Conservation (phyloP, 352 stramenopile species). For the Halophytophthora polymorphica region DNA sequence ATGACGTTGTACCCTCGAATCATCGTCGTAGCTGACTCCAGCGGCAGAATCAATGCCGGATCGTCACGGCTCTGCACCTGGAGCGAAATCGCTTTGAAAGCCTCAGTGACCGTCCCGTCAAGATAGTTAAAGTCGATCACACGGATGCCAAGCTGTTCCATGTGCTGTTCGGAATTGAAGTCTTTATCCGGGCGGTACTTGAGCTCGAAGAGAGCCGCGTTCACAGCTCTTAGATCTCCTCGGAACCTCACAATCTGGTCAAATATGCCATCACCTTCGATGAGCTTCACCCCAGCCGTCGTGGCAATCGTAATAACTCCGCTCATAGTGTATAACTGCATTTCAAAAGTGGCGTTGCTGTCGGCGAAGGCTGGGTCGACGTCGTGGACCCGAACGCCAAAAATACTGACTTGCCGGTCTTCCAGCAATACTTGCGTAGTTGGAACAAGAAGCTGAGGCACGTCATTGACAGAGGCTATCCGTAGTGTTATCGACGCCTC, state of each 20-base stretch:
- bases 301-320: conserved; percentile 44
- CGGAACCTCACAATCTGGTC: conserved; percentile 62
- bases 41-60: conserved; percentile 28
- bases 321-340: conserved; percentile 55
- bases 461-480: conserved; percentile 63
- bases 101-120: conserved; percentile 45
- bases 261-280: conserved; percentile 44
- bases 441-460: conserved; percentile 49
- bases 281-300: conserved; percentile 22
- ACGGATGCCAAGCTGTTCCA: conserved; percentile 51
- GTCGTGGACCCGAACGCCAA: conserved; percentile 61
- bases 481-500: conserved; percentile 32
- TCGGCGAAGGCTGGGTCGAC: conserved; percentile 35
- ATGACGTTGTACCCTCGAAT: conserved; percentile 46
- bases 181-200: conserved; percentile 65
- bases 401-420: conserved; percentile 61
- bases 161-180: conserved; percentile 69
- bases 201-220: conserved; percentile 70
- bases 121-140: conserved; percentile 58
- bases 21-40: conserved; percentile 30
- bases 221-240: conserved; percentile 52
- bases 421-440: conserved; percentile 47
- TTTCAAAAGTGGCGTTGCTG: conserved; percentile 47
- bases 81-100: conserved; percentile 37
- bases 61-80: conserved; percentile 48